A percentile compares a stretch with the other conserved stretches of the same genome.
These are phyloP conservation scores for Candida bentonensis DNA, from an alignment of 805 yeast genomes.

Conservation along the genomic window DNA sequence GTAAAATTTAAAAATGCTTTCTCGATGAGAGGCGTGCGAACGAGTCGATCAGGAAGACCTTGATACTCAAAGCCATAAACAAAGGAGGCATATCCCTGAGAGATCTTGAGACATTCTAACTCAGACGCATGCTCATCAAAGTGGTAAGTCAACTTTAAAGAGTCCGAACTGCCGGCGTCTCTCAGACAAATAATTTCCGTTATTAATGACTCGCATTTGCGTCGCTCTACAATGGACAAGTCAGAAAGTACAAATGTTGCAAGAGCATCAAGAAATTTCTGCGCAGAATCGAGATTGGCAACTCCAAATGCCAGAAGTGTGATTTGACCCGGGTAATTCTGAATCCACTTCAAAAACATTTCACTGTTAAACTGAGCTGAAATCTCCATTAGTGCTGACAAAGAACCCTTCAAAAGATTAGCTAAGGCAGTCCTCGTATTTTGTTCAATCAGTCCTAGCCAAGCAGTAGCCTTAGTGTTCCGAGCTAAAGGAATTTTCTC, in stretches of 20 bases:
- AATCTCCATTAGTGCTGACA: constrained; percentile 12
- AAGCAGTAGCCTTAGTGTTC: constrained; percentile 36
- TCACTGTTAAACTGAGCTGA: constrained; percentile 8
- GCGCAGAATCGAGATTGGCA: not conserved
- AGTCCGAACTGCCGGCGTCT: constrained; percentile 17
- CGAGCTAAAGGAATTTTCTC: constrained; percentile 31
- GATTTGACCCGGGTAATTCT: constrained; percentile 40
- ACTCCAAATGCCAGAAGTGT: not conserved
- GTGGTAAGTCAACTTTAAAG: constrained; percentile 37
- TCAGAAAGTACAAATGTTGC: not conserved
- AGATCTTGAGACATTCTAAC: constrained; percentile 27
- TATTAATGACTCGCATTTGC: constrained; percentile 44
- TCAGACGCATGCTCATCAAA: constrained; percentile 20
- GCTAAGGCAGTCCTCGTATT: constrained; percentile 39
- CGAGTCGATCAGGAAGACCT: constrained; percentile 61
- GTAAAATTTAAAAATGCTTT: constrained; percentile 54
- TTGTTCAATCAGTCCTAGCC: constrained; percentile 48
- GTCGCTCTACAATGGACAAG: constrained; percentile 21
- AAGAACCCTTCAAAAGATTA: constrained; percentile 18
- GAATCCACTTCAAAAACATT: constrained; percentile 24
- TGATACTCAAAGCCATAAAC: constrained; percentile 70
- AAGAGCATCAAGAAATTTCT: not conserved
- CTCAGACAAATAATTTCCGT: constrained; percentile 53
- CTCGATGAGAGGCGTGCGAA: constrained; percentile 60
- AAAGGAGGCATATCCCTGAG: constrained; percentile 38